phyloP scores from a whole-genome alignment of 108 stramenopile species.

The Cyclotella sp. region DNA sequence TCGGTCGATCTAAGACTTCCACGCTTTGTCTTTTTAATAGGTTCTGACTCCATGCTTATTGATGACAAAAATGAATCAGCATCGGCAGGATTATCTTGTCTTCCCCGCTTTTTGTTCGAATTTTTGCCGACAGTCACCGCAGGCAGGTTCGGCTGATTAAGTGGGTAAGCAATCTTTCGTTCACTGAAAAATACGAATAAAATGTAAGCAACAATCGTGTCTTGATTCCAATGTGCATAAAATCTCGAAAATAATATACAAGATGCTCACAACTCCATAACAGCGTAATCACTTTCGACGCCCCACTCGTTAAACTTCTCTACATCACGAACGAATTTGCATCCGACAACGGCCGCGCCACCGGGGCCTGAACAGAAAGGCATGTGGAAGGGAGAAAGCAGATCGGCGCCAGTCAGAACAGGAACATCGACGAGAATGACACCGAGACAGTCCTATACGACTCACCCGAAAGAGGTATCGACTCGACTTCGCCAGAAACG shows the following conservation, averaged over 20 bases:
- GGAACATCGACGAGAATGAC: not conserved
- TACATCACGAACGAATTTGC: constrained; percentile 58
- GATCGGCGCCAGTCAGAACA: not conserved
- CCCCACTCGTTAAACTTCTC: constrained; percentile 59
- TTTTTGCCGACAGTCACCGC: constrained; percentile 3
- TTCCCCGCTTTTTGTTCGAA: constrained; percentile 12
- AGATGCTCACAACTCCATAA: constrained; percentile 49
- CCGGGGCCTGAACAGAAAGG: constrained; percentile 6
- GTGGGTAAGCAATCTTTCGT: constrained; percentile 37
- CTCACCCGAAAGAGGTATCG: constrained; percentile 6
- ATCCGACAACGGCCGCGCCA: constrained; percentile 44
- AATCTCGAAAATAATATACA: not conserved
- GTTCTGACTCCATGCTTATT: constrained; percentile 1
- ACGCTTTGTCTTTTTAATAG: constrained; percentile 6
- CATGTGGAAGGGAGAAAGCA: not conserved
- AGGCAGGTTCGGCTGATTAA: not conserved
- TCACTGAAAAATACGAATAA: constrained; percentile 10
- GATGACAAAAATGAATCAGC: not conserved
- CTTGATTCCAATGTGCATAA: not conserved
- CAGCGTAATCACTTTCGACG: constrained; percentile 50
- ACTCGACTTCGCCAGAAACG: constrained; percentile 19
- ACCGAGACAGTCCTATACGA: not conserved
- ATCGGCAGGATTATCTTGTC: not conserved
- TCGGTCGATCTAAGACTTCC: not conserved
- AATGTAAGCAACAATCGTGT: not conserved